These are phyloP conservation scores for Chimonanthus salicifolius DNA, from an alignment of 164 flowering plant species.

Conservation along the genomic window DNA sequence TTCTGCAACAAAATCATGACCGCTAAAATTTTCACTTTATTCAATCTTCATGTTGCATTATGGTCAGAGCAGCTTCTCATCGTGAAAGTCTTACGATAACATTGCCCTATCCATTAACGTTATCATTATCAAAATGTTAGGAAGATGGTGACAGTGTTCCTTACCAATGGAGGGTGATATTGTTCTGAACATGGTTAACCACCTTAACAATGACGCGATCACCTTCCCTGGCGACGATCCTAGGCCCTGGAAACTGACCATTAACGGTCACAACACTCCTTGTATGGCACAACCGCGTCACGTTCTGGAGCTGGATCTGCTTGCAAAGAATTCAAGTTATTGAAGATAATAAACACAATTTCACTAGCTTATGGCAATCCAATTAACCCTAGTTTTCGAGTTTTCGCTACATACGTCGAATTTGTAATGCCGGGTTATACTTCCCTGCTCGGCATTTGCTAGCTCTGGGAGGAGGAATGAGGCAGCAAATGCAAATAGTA, in stretches of 20 bases:
- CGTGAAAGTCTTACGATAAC: neutral
- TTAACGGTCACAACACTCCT: slow-evolving; percentile 37
- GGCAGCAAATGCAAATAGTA: slow-evolving; percentile 5
- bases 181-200: slow-evolving; percentile 31
- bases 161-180: slow-evolving; percentile 45
- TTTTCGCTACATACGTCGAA: slow-evolving; percentile 25
- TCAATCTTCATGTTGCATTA: no score
- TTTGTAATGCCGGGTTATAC: slow-evolving; percentile 39
- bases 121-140: neutral
- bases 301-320: slow-evolving; percentile 30
- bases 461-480: slow-evolving; percentile 16
- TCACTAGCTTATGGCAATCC: neutral
- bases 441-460: slow-evolving; percentile 11
- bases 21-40: no score
- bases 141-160: neutral
- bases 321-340: neutral
- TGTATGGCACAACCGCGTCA: slow-evolving; percentile 37
- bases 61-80: no score
- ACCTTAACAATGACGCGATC: slow-evolving; percentile 39
- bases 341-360: neutral
- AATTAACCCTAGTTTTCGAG: neutral
- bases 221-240: slow-evolving; percentile 40
- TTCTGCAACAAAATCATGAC: neutral
- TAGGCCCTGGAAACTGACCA: slow-evolving; percentile 47
- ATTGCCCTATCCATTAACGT: neutral